These are phyloP conservation scores for Taphrina communis DNA, from an alignment of 1,139 yeast species.

Conservation along the genomic window DNA sequence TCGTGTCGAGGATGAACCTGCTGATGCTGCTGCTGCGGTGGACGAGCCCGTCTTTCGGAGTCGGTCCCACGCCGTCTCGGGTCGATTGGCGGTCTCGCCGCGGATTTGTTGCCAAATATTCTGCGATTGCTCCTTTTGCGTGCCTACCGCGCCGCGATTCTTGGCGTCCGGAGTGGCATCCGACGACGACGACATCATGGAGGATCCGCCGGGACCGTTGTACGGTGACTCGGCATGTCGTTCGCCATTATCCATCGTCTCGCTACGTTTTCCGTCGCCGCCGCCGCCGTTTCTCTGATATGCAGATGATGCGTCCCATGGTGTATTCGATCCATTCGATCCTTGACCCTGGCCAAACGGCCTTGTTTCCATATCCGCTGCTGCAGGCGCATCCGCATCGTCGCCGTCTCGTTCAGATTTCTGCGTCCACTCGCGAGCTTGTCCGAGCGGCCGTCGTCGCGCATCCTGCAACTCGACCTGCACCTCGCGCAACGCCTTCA, in stretches of 20 bases:
- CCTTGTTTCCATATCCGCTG: not conserved
- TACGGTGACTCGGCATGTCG: not conserved
- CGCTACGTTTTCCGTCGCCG: not conserved
- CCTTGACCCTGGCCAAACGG: not conserved
- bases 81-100: conserved; percentile 21
- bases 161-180: not conserved
- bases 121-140: conserved; percentile 10
- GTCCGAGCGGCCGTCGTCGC: conserved; percentile 24
- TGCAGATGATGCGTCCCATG: conserved; percentile 2
- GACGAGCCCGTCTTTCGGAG: conserved; percentile 20
- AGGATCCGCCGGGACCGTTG: conserved; percentile 22
- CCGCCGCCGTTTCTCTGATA: not conserved
- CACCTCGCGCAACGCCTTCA: conserved; percentile 35
- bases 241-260: not conserved
- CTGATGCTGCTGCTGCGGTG: not conserved
- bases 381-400: not conserved
- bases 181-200: not conserved
- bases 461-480: conserved; percentile 38
- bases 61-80: conserved; percentile 39
- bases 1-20: not conserved
- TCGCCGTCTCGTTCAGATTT: not conserved
- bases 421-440: conserved; percentile 26
- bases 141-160: not conserved
- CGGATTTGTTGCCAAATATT: conserved; percentile 38
- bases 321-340: not conserved